Base-by-base conservation (phyloP, 192 early-diverging fungal species). In the Coemansia sp. region DNA sequence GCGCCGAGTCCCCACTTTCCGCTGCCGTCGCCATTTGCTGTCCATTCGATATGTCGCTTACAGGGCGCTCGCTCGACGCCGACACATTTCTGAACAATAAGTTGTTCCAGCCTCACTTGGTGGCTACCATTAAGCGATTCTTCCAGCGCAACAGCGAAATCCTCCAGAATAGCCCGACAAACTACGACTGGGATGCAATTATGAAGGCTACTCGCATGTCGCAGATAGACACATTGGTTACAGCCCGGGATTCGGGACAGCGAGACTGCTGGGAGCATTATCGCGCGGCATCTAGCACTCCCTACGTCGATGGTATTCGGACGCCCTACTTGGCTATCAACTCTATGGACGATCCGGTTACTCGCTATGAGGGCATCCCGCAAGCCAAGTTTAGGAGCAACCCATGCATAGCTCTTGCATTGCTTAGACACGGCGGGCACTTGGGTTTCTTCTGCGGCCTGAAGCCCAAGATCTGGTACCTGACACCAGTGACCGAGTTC, bases 331-430 rank as follows among this genome's bases (percentile, higher is more conserved):
- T 96, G 16, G 89, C 92, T 33, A 74, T 96, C 34, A 89, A 88
- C 38, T 87, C 94, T 33, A n/a, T 86, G 53, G 93, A 96, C 70
- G 96, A 98, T 69, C 96, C 94, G 4, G 87, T 98, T 63, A 86
- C 89, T 14, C 72, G 76, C 3, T 39, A 42, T 2, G 80, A 89
- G 59, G 85, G 85, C 16, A 82, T 94, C 6, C 96, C 96, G 1
- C 62, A 73, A n/a, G 85, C 89, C 57, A 91, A 92, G 66, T 83
- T 88, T 52, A 76, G 67, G 38, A 78, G 62, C 2, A 98, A 98
- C 67, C 93, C 92, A 16, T 67, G 86, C 69, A 75, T 90, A n/a
- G 64, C 95, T 0, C 65, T 96, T 28, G 94, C 90, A 1, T 76
- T 88, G 12, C 94, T 93, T 18, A 62, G 66, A 12, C 79, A 85